phyloP scores from a whole-genome alignment of 306 rosid genomes.

The Lathyrus tuberosus region DNA sequence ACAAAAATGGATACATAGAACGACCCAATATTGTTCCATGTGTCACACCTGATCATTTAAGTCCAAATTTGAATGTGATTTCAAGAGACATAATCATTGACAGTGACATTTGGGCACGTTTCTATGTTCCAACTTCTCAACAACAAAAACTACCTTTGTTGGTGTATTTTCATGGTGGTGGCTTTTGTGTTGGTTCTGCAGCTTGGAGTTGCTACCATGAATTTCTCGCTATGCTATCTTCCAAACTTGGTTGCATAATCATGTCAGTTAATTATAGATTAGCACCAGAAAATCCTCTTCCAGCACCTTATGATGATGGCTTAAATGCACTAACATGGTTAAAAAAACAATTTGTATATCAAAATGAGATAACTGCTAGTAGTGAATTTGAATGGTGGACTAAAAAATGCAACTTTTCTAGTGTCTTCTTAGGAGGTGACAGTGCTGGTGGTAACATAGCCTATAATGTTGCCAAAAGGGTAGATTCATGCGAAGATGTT shows the following conservation, averaged over 20 bases:
- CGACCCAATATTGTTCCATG: conserved; percentile 64
- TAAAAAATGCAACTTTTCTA: conserved; percentile 54
- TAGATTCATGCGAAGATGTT: conserved; percentile 32
- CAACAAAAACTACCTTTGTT: conserved; percentile 60
- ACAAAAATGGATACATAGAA: conserved; percentile 70
- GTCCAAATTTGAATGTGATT: conserved; percentile 51
- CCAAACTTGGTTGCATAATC: conserved; percentile 53
- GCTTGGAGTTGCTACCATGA: conserved; percentile 88
- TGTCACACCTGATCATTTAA: conserved; percentile 45
- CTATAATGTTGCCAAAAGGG: conserved; percentile 51
- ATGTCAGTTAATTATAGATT: conserved; percentile 79
- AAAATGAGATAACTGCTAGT: neutral
- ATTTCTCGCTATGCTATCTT: conserved; percentile 59
- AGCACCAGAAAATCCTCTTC: conserved; percentile 91
- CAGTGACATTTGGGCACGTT: conserved; percentile 70
- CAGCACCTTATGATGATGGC: conserved; percentile 87
- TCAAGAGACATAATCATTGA: conserved; percentile 68
- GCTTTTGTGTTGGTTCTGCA: conserved; percentile 87
- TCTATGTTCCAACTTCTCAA: conserved; percentile 60
- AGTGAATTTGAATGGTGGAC: conserved; percentile 58
- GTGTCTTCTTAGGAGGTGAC: conserved; percentile 70
- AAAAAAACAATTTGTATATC: conserved; percentile 49
- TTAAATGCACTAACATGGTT: conserved; percentile 65
- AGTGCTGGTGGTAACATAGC: conserved; percentile 95
- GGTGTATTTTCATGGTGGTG: conserved; percentile 90